phyloP scores from a whole-genome alignment of 768 basidiomycete species.

The Phallus indusiatus region DNA sequence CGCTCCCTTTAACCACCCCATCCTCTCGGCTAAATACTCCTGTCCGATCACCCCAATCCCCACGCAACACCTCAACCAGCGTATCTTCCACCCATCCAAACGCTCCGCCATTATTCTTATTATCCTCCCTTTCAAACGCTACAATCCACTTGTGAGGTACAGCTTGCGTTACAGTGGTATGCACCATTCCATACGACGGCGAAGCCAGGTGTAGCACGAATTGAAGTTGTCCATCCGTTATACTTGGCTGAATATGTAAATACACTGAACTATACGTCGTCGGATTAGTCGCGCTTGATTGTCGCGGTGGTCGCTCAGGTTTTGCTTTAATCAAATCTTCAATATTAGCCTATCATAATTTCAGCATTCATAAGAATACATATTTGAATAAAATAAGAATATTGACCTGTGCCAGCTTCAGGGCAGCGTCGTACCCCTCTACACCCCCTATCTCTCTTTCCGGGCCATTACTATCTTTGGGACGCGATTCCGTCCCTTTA shows the following conservation, averaged over 20 bases:
- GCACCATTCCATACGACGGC: slow-evolving; percentile 67
- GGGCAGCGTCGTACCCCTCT: slow-evolving; percentile 74
- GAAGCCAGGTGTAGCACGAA: slow-evolving; percentile 69
- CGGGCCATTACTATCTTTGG: slow-evolving; percentile 41
- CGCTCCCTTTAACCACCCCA: slow-evolving; percentile 57
- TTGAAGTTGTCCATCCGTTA: slow-evolving; percentile 46
- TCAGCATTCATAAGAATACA: background rate
- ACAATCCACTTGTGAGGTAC: slow-evolving; percentile 81
- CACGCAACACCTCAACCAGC: slow-evolving; percentile 75
- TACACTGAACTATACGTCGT: slow-evolving; percentile 86
- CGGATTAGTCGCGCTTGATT: slow-evolving; percentile 38
- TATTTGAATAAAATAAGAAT: slow-evolving; percentile 17
- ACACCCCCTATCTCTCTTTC: slow-evolving; percentile 71
- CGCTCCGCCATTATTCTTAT: slow-evolving; percentile 45
- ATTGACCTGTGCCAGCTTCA: slow-evolving; percentile 76
- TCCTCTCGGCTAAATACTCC: slow-evolving; percentile 77
- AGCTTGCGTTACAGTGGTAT: slow-evolving; percentile 74
- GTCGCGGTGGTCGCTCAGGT: slow-evolving; percentile 24
- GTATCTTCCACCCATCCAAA: slow-evolving; percentile 96
- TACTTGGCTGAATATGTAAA: slow-evolving; percentile 86
- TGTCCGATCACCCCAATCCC: slow-evolving; percentile 89
- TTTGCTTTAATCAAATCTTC: slow-evolving; percentile 67
- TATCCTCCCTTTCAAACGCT: slow-evolving; percentile 33
- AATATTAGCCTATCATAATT: slow-evolving; percentile 51
- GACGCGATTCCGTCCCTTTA: slow-evolving; percentile 65